Evolutionary conservation across 768 basidiomycete species (phyloP), one percentile per base, ranked within the genome.

Genomic region (Amanita polypyramis): DNA sequence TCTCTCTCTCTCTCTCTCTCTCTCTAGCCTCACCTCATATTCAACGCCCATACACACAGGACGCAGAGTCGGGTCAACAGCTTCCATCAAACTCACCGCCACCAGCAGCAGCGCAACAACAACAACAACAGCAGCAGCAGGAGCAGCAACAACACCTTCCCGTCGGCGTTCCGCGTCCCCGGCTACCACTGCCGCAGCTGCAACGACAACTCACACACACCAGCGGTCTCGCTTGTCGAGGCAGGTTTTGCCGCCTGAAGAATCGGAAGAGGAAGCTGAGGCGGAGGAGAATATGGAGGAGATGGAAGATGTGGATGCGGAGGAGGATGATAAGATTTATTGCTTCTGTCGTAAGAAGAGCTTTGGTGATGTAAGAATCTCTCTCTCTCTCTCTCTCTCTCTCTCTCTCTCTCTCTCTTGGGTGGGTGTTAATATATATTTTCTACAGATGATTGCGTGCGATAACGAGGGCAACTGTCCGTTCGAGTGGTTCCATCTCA

Each of bases 401-500:
- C n/a, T n/a, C n/a, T n/a, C n/a, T n/a, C n/a, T n/a, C n/a, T n/a
- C n/a, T n/a, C n/a, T n/a, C n/a, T n/a, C n/a, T n/a, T n/a, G n/a
- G n/a, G 2, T 36, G 14, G 33, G 43, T 27, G 38, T 29, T 25
- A 9, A 20, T 15, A n/a, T 20, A 34, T 3, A 34, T 40, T 9
- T 35, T 12, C 23, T 42, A 2, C 46, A 76, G 76, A 85, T 85
- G 82, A 80, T 85, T 57, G 81, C 76, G 4, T 85, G 82, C 56
- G 82, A 85, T 58, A 79, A 80, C 55, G 74, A 79, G 53, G 66
- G 65, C n/a, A 65, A 67, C 14, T 85, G 82, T 63, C 74, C 72
- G 3, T 79, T 74, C 58, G 79, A 85, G 79, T 85, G 82, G 80
- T 82, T 80, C 64, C 80, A 82, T 63, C 59, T 82, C 19, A 67